Evolutionary conservation across 2,329 filamentous ascomycete genomes (phyloP).

Genomic region (Ophiosphaerella herpotricha): DNA sequence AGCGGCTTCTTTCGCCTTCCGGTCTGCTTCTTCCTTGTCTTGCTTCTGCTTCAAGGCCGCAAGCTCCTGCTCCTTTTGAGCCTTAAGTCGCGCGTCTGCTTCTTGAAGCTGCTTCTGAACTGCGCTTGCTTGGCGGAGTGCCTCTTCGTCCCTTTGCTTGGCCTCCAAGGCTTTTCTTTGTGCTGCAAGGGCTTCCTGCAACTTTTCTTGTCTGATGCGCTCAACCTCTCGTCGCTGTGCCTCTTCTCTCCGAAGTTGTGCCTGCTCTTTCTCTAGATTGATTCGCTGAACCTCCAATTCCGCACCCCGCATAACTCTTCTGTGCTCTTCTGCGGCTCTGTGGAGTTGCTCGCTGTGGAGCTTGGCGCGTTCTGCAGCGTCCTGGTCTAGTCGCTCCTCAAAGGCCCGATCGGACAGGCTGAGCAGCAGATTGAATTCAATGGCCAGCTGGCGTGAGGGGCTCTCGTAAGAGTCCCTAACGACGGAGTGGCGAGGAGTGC

Average conservation of each 20-base stretch:
- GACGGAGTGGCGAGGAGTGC: constrained; percentile 29
- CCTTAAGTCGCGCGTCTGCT: constrained; percentile 35
- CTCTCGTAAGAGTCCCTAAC: constrained; percentile 35
- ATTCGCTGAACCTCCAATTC: constrained; percentile 59
- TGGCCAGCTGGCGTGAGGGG: constrained; percentile 40
- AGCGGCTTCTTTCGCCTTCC: constrained; percentile 34
- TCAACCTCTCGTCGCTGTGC: constrained; percentile 46
- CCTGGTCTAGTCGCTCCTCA: constrained; percentile 64
- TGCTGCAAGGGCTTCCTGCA: constrained; percentile 47
- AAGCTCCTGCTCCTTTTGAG: constrained; percentile 37
- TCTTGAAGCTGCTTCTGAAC: constrained; percentile 35
- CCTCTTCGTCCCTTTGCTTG: constrained; percentile 39
- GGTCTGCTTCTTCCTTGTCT: constrained; percentile 37
- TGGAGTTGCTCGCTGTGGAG: constrained; percentile 69
- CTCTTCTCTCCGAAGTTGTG: constrained; percentile 39
- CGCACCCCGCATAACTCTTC: constrained; percentile 63
- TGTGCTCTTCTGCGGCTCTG: constrained; percentile 68
- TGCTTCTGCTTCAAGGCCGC: constrained; percentile 31
- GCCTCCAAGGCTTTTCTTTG: constrained; percentile 41
- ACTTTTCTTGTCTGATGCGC: constrained; percentile 50
- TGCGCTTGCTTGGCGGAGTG: constrained; percentile 31
- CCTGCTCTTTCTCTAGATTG: constrained; percentile 48
- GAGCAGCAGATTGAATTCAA: constrained; percentile 51
- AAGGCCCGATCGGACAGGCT: constrained; percentile 52
- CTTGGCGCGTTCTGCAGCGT: constrained; percentile 65